These are phyloP conservation scores for Diaporthe amygdali DNA, from an alignment of 2,329 filamentous ascomycete genomes.

Conservation along the genomic window DNA sequence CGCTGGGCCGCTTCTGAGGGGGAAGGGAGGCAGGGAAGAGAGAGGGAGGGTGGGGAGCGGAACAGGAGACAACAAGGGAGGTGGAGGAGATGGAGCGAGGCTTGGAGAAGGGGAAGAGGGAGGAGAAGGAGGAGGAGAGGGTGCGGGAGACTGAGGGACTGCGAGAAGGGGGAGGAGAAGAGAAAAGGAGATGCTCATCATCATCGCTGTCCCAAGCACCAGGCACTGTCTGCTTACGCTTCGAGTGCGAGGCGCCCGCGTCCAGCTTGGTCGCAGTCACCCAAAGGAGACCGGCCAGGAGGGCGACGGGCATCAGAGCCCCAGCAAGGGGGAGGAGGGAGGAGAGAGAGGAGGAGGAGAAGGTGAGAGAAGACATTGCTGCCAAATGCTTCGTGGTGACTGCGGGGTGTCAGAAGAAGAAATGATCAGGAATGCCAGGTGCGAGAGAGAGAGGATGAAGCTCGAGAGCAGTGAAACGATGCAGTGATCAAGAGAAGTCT, in stretches of 20 bases:
- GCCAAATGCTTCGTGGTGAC: neutral
- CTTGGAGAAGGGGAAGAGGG: neutral
- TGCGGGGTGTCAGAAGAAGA: neutral
- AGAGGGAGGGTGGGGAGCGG: neutral
- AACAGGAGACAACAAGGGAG: neutral
- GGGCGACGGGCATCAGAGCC: neutral
- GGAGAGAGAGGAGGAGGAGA: neutral
- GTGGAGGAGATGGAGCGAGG: neutral
- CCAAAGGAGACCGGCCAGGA: neutral
- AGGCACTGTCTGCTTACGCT: constrained; percentile 2
- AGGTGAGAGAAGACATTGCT: neutral
- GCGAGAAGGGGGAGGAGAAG: neutral
- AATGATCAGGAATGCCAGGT: neutral
- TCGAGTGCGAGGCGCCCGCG: neutral
- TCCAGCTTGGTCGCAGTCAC: neutral
- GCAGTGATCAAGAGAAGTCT: constrained; percentile 13
- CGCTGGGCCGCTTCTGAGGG: neutral
- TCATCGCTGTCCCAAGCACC: neutral
- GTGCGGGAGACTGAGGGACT: neutral
- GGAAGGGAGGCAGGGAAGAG: neutral
- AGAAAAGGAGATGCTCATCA: neutral
- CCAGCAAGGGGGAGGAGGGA: neutral
- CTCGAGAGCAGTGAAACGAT: constrained; percentile 8
- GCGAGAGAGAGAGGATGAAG: neutral
- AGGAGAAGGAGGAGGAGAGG: neutral